phyloP scores from a whole-genome alignment of 1,139 yeast genomes.

The Yamadazyma conglobata region DNA sequence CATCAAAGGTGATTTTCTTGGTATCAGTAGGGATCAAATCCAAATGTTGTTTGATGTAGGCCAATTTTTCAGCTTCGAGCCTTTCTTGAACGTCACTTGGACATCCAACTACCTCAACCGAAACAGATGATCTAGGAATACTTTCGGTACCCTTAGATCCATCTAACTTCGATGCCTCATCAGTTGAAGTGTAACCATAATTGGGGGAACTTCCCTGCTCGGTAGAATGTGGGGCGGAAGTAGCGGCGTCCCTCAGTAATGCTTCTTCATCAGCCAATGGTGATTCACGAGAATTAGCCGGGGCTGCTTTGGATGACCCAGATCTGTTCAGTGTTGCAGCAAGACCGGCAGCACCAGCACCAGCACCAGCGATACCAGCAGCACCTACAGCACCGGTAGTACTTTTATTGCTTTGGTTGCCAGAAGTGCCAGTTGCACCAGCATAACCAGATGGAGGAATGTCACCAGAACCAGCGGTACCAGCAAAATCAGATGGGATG shows the following conservation, averaged over 20 bases:
- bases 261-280: constrained; percentile 2
- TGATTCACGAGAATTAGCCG: constrained; percentile 1
- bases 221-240: background rate
- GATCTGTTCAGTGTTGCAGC: constrained; percentile 1
- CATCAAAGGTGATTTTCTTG: constrained; percentile 21
- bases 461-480: too few species aligned
- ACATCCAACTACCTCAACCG: constrained; percentile 17
- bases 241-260: background rate
- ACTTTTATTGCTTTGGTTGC: background rate
- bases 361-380: constrained; percentile 9
- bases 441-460: background rate
- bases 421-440: constrained; percentile 1
- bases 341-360: constrained; percentile 7
- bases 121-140: background rate
- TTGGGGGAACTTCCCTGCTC: background rate
- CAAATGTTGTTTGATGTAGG: constrained; percentile 11
- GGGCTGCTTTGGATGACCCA: constrained; percentile 1
- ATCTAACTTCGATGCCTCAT: constrained; percentile 1
- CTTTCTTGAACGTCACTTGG: constrained; percentile 10
- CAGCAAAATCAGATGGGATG: constrained; percentile 3
- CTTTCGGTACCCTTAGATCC: background rate
- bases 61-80: constrained; percentile 11
- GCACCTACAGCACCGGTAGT: constrained; percentile 5
- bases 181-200: constrained; percentile 2
- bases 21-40: constrained; percentile 15